Evolutionary conservation across 208 protist species (phyloP).

Genomic region (Trypanosoma avium): DNA sequence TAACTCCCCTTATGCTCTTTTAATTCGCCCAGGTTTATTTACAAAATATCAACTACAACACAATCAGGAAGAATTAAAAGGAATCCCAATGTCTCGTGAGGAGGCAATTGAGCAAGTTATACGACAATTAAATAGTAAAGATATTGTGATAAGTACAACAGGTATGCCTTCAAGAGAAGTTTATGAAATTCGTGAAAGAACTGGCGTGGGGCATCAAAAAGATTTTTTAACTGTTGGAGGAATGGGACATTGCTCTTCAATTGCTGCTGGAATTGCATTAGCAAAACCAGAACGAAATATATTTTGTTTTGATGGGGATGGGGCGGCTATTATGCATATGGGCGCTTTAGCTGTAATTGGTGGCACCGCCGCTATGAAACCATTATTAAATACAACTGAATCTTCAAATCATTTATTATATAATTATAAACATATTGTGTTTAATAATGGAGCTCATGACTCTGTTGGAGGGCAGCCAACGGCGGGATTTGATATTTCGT

Average conservation of each 20-base stretch:
- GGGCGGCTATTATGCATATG: constrained; percentile 80
- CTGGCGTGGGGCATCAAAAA: constrained; percentile 30
- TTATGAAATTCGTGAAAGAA: constrained; percentile 52
- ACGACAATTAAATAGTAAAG: constrained; percentile 45
- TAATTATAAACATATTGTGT: constrained; percentile 85
- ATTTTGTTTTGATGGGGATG: constrained; percentile 84
- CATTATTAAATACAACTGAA: constrained; percentile 14
- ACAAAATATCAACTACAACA: constrained; percentile 45
- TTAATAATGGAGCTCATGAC: constrained; percentile 88
- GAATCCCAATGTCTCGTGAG: constrained; percentile 52
- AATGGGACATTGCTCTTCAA: constrained; percentile 65
- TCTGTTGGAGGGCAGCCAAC: constrained; percentile 75
- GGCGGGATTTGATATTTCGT: constrained; percentile 53
- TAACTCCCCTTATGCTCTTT: constrained; percentile 69
- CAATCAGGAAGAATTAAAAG: constrained; percentile 23
- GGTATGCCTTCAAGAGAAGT: constrained; percentile 66
- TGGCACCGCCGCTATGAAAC: constrained; percentile 26
- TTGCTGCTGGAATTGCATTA: constrained; percentile 73
- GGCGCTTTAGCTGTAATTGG: constrained; percentile 61
- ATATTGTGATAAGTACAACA: constrained; percentile 79
- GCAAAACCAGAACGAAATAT: constrained; percentile 56
- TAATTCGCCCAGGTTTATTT: constrained; percentile 63
- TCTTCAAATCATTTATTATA: constrained; percentile 32
- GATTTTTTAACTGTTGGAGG: constrained; percentile 81
- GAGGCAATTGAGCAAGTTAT: constrained; percentile 68